Evolutionary conservation across 2,329 filamentous ascomycete species (phyloP), one percentile per base, ranked within the genome.

Genomic region (Colletotrichum musicola): DNA sequence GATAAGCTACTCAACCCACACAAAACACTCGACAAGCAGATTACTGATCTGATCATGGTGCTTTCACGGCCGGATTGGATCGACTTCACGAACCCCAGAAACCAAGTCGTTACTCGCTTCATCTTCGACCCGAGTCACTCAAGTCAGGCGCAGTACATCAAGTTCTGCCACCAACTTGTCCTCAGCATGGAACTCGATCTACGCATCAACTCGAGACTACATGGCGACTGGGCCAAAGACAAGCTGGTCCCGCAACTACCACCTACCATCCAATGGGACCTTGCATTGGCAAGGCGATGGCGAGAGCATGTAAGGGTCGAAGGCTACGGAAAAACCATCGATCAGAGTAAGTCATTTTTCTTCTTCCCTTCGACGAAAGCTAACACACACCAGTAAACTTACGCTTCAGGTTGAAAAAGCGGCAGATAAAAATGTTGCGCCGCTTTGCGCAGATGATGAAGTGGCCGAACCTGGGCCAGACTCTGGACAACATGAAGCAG

Each of bases 161-260:
- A 85, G 27, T 94, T 94, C 80, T 93, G 93, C 77, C 91, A 93
- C 76, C 92, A 94, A 78, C 80, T 94, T n/a, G 83, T 94, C 3
- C 85, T 94, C 49, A 91, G 90, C 71, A 68, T 92, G 56, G 92
- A 94, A 77, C 83, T 94, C 5, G 89, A 93, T 74, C 78, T 92
- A 65, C 88, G 92, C 46, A 92, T 94, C 73, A 88, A 91, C 73
- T 89, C 87, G 1, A 82, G 81, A 27, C 81, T 86, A 57, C 89
- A 92, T 76, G 81, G 82, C n/a, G 88, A 88, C 27, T 86, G 84
- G 79, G 86, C 88, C 44, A 92, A 90, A 78, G 86, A 90, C 73
- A 89, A 89, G 73, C 82, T 93, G 53, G 80, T 92, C 35, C 79
- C 81, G 27, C 87, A 90, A 74, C 86, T 93, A 27, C 91, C 92